These are phyloP conservation scores for Camellia oleifera DNA, from an alignment of 179 eudicot genomes.

Conservation along the genomic window DNA sequence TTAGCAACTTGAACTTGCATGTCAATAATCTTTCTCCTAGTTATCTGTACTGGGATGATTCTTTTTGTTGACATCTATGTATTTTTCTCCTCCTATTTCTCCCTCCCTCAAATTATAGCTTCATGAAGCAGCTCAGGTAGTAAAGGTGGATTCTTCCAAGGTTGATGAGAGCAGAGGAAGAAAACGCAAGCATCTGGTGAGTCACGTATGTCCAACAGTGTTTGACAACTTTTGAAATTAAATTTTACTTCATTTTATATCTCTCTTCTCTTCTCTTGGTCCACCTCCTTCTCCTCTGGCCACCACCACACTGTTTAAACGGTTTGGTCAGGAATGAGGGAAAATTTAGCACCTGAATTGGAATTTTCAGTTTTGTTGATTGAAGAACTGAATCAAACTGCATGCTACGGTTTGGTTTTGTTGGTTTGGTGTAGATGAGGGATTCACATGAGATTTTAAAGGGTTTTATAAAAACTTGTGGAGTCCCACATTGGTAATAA, in stretches of 20 bases:
- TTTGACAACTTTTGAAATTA: too few species aligned
- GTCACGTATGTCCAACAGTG: constrained; percentile 12
- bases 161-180: constrained; percentile 25
- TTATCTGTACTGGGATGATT: not conserved
- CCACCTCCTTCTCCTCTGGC: not conserved
- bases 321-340: too few species aligned
- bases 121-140: constrained; percentile 32
- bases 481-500: too few species aligned
- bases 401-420: too few species aligned
- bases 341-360: too few species aligned
- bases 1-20: constrained; percentile 13
- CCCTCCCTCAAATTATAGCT: constrained; percentile 20
- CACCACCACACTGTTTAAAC: too few species aligned
- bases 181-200: constrained; percentile 44
- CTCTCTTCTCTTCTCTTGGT: not conserved
- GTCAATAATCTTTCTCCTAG: not conserved
- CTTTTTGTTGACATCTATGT: not conserved
- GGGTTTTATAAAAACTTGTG: too few species aligned
- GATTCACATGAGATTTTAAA: too few species aligned
- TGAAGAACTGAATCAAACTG: too few species aligned
- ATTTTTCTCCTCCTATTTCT: not conserved
- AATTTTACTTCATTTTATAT: too few species aligned
- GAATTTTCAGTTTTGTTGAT: too few species aligned
- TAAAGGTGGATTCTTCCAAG: constrained; percentile 31
- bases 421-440: too few species aligned